Evolutionary conservation across 345 rosid genomes (phyloP), one percentile per base, ranked within the genome.

Genomic region (Toxicodendron radicans): DNA sequence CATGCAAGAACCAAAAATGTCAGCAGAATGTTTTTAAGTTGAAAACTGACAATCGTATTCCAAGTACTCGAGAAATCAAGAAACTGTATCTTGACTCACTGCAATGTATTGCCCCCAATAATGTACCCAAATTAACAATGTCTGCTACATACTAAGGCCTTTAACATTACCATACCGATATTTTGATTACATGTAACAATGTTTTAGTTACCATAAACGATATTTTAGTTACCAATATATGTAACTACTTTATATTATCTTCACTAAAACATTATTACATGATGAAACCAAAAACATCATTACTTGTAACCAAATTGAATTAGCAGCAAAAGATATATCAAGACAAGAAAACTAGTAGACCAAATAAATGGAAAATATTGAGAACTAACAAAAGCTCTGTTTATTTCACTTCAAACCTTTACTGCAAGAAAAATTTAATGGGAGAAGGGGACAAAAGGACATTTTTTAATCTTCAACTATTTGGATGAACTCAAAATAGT

Each of bases 1-100:
- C 73, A 54, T 4, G 61, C 7, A 66, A 43, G 62, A 71, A 68
- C 11, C 16, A 3, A 58, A 65, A 64, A 68, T 5, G 41, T 76
- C 68, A 76, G 71, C 49, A 46, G 24, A 58, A 46, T 46, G 65
- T 41, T 45, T 20, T 59, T 0, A 17, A 57, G 33, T 16, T 27
- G 43, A 32, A 24, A 46, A 35, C 71, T 3, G 13, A 72, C 3
- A 2, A 72, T n/a, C n/a, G n/a, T n/a, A n/a, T n/a, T n/a, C n/a
- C n/a, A n/a, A n/a, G n/a, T n/a, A n/a, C n/a, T n/a, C n/a, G n/a
- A n/a, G n/a, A n/a, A n/a, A n/a, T n/a, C n/a, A n/a, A n/a, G n/a
- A n/a, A n/a, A n/a, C n/a, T n/a, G n/a, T n/a, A n/a, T n/a, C n/a
- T n/a, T n/a, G n/a, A n/a, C n/a, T n/a, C n/a, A n/a, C 12, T 49